Conservation (phyloP, 768 basidiomycete species). For the Tricholoma sp. region DNA sequence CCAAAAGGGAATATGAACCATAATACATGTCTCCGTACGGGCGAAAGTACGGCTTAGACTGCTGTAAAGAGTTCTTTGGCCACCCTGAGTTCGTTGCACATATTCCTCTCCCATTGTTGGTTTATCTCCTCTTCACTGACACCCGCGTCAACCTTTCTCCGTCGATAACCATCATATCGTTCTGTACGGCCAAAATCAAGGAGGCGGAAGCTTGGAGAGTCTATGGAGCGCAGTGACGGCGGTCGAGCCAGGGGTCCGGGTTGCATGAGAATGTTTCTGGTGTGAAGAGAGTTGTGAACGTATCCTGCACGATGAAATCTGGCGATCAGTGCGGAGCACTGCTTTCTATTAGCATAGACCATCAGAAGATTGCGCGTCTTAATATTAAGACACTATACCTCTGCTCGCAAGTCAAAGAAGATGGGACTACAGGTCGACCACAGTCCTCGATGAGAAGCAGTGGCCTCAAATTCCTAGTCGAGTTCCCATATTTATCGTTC, state of each 20-base stretch:
- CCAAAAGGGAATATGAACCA: too few species aligned
- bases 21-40: too few species aligned
- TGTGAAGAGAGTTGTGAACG: conserved; percentile 36
- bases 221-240: conserved; percentile 20
- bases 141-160: neutral
- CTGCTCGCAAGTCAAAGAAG: neutral
- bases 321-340: conserved; percentile 28
- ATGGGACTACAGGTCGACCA: neutral
- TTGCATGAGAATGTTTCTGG: conserved; percentile 41
- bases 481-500: neutral
- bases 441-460: neutral
- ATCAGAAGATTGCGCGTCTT: neutral
- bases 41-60: neutral
- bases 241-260: conserved; percentile 33
- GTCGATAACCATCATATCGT: neutral
- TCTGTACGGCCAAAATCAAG: conserved; percentile 44
- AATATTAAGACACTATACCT: neutral
- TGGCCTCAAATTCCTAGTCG: neutral
- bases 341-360: conserved; percentile 7
- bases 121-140: neutral
- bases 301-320: conserved; percentile 36
- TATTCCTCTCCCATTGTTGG: neutral
- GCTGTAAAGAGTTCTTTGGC: neutral
- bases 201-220: conserved; percentile 36
- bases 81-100: neutral